Percentiles rank a stretch among this genome's conserved stretches.
These are phyloP conservation scores for Gaultheria prostrata DNA, from an alignment of 148 eudicot genomes.

Conservation along the genomic window DNA sequence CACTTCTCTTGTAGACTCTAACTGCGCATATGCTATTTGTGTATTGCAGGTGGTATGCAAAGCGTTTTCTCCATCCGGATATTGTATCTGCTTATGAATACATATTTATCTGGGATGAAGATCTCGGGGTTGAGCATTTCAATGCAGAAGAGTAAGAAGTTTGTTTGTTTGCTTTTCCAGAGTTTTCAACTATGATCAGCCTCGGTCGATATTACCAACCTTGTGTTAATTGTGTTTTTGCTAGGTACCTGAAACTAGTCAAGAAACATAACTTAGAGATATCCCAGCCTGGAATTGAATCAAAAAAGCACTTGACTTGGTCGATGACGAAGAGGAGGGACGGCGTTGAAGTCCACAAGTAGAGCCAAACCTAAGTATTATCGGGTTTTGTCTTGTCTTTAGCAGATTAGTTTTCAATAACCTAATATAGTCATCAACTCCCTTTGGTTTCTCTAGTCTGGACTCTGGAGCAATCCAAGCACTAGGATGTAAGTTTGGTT, in stretches of 20 bases:
- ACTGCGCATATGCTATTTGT: background rate
- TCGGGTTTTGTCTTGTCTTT: background rate
- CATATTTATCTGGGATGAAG: conserved; percentile 3
- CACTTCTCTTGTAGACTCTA: background rate
- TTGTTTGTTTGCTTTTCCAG: background rate
- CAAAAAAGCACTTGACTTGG: background rate
- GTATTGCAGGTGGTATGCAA: conserved; percentile 29
- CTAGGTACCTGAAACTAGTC: conserved; percentile 26
- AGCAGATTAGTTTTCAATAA: background rate
- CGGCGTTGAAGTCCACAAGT: conserved; percentile 18
- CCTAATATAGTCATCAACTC: background rate
- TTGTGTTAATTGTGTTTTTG: no score
- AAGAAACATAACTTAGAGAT: conserved; percentile 26
- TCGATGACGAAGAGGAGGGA: conserved; percentile 9
- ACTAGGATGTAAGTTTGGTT: background rate
- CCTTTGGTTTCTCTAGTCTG: background rate
- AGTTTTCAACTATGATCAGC: background rate
- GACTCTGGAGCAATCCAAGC: background rate
- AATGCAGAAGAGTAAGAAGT: background rate
- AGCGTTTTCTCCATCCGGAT: conserved; percentile 14
- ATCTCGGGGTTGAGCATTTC: background rate
- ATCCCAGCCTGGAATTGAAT: conserved; percentile 28
- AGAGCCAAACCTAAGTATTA: background rate
- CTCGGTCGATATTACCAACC: background rate
- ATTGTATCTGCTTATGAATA: background rate